Evolutionary conservation across 2,329 filamentous ascomycete species (phyloP), one percentile per base, ranked within the genome.

Genomic region (Aspergillus tanneri): DNA sequence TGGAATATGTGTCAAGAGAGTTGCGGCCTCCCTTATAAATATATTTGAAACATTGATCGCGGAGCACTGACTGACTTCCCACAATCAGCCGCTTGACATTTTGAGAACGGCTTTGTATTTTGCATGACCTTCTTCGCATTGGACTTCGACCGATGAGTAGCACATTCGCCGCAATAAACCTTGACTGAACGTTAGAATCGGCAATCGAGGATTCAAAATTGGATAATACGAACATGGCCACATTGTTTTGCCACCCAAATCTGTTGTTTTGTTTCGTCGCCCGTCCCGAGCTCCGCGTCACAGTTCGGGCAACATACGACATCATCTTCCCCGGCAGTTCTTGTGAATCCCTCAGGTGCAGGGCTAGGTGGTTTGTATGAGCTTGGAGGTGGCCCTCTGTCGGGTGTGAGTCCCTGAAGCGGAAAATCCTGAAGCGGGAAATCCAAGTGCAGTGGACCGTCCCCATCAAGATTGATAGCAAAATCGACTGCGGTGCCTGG

Each of bases 241-340:
- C 93, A 99, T 43, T 80, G 80, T 70, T 91, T 96, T 27, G 93
- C 79, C 1, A 93, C 86, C 90, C 91, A 97, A 53, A 97, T 92
- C 61, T 96, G 87, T 63, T 88, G 85, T 69, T 95, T 90, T 25
- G 75, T 65, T 22, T 78, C 76, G 46, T 78, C 83, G 11, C 90
- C 87, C 42, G 86, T 83, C 5, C 89, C 87, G 12, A 99, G 74
- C 70, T 97, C 92, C 49, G 88, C 80, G 14, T 87, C 85, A 60
- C 93, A 99, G 49, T 88, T 88, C 0, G 92, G 88, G 65, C 93
- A 99, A 1, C 96, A 78, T 2, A 92, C 78, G 0, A 87, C 76
- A 28, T 87, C 80, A 12, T 89, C 83, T 27, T 89, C 85, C 30
- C 75, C 80, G 0, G 88, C 87, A 40, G 83, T 83, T 49, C 91